A percentile compares a stretch with the other conserved stretches of the same genome.
These are phyloP conservation scores for Fusarium brachygibbosum DNA, from an alignment of 2,329 filamentous ascomycete genomes.

Conservation along the genomic window DNA sequence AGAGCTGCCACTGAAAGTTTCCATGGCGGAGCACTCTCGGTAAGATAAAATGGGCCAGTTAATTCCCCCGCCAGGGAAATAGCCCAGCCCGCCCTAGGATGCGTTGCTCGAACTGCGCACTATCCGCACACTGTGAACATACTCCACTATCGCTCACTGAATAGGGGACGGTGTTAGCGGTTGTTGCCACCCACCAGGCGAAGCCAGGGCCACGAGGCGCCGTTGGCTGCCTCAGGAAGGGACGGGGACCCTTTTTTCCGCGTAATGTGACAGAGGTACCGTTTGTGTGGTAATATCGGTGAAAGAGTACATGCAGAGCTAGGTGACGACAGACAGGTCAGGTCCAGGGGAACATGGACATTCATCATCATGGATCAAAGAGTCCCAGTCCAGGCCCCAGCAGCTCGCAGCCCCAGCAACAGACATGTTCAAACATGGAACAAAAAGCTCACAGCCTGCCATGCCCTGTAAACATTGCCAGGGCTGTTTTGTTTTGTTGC, in stretches of 20 bases:
- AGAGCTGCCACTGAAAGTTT: conserved; percentile 40
- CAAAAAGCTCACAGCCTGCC: conserved; percentile 26
- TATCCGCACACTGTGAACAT: conserved; percentile 25
- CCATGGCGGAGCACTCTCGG: conserved; percentile 44
- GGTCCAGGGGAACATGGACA: conserved; percentile 31
- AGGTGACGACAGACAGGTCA: conserved; percentile 11
- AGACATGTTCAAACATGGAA: conserved; percentile 32
- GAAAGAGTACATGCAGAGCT: conserved; percentile 40
- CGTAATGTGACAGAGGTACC: conserved; percentile 36
- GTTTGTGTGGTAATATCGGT: conserved; percentile 16
- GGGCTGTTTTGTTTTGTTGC: conserved; percentile 10
- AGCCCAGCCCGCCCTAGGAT: conserved; percentile 8
- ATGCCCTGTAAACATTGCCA: neutral
- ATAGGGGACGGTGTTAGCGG: conserved; percentile 47
- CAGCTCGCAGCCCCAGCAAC: conserved; percentile 44
- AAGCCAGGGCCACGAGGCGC: conserved; percentile 34
- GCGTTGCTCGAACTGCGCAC: conserved; percentile 31
- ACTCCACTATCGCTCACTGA: conserved; percentile 44
- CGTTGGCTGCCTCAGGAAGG: conserved; percentile 49
- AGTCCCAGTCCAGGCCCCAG: conserved; percentile 34
- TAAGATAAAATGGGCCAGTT: conserved; percentile 47
- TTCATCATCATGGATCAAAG: conserved; percentile 28
- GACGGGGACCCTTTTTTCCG: conserved; percentile 28
- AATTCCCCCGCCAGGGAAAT: conserved; percentile 34
- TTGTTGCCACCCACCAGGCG: conserved; percentile 43